These are phyloP conservation scores for Lentinula boryana DNA, from an alignment of 768 basidiomycete genomes.

Conservation along the genomic window DNA sequence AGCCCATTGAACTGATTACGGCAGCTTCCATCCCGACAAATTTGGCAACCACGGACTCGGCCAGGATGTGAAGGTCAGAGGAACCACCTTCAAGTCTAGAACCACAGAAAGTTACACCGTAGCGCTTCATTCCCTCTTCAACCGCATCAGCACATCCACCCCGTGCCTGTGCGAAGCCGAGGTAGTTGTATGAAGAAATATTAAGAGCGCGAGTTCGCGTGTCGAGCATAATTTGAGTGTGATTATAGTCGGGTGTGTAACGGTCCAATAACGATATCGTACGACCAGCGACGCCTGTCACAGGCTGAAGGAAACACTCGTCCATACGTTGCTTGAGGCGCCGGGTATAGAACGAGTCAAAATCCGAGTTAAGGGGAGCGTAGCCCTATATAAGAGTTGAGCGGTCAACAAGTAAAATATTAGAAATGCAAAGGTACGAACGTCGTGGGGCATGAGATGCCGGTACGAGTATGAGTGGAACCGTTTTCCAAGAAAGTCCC, in stretches of 20 bases:
- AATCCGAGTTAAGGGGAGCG: constrained; percentile 94
- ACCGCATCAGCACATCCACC: constrained; percentile 96
- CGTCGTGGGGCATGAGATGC: constrained; percentile 80
- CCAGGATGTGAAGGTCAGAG: constrained; percentile 72
- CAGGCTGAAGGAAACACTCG: constrained; percentile 90
- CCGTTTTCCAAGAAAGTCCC: constrained; percentile 93
- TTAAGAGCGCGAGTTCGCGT: constrained; percentile 85
- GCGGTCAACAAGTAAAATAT: constrained; percentile 6
- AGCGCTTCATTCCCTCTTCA: constrained; percentile 73
- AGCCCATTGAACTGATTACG: constrained; percentile 92
- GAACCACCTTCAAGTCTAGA: constrained; percentile 81
- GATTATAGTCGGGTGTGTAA: constrained; percentile 74
- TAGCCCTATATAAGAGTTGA: constrained; percentile 61
- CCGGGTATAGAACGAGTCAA: constrained; percentile 98
- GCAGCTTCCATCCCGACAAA: constrained; percentile 91
- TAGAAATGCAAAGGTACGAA: constrained; percentile 22
- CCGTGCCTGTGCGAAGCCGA: constrained; percentile 91
- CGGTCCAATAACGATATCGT: constrained; percentile 86
- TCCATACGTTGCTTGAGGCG: constrained; percentile 92
- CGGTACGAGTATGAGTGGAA: constrained; percentile 62
- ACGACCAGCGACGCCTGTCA: constrained; percentile 93
- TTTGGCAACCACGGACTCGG: constrained; percentile 82
- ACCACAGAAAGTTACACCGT: constrained; percentile 76
- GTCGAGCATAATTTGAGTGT: constrained; percentile 72
- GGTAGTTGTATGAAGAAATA: constrained; percentile 98